These are phyloP conservation scores for Geosmithia flava DNA, from an alignment of 2,329 filamentous ascomycete species.

Conservation along the genomic window DNA sequence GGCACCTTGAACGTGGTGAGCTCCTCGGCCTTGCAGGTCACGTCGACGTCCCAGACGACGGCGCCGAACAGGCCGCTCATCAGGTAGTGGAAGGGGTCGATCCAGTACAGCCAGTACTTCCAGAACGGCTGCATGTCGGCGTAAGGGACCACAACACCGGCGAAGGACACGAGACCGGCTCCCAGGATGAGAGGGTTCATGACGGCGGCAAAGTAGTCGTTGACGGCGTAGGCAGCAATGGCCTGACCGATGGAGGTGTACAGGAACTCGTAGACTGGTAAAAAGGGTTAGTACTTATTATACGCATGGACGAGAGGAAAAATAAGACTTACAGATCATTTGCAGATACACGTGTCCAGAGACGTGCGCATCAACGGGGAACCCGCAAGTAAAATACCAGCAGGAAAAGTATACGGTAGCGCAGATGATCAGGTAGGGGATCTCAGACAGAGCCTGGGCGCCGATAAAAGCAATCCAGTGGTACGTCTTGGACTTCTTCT, in stretches of 20 bases:
- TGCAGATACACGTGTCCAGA: slow-evolving; percentile 32
- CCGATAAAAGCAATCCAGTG: slow-evolving; percentile 65
- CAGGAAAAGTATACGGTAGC: slow-evolving; percentile 35
- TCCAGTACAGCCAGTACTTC: slow-evolving; percentile 65
- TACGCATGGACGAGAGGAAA: slow-evolving; percentile 38
- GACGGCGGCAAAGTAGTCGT: slow-evolving; percentile 52
- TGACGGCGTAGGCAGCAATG: slow-evolving; percentile 57
- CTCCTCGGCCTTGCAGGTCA: slow-evolving; percentile 43
- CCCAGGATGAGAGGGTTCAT: slow-evolving; percentile 46
- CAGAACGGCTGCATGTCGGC: slow-evolving; percentile 50
- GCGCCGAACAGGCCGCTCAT: slow-evolving; percentile 57
- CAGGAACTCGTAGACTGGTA: slow-evolving; percentile 48
- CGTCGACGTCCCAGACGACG: slow-evolving; percentile 41
- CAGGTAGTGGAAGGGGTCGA: slow-evolving; percentile 56
- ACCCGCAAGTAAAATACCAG: slow-evolving; percentile 47
- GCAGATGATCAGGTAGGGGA: slow-evolving; percentile 45
- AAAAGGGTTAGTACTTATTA: too few species aligned
- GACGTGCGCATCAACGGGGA: slow-evolving; percentile 27
- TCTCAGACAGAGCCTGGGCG: slow-evolving; percentile 59
- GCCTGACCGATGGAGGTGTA: slow-evolving; percentile 64
- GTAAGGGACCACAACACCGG: slow-evolving; percentile 51
- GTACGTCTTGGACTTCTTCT: slow-evolving; percentile 62
- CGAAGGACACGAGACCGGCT: slow-evolving; percentile 37
- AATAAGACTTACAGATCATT: slow-evolving; percentile 42
- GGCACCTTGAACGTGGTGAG: slow-evolving; percentile 54